Base-by-base conservation (phyloP, 495 filamentous ascomycete genomes). In the Xylaria acuta region DNA sequence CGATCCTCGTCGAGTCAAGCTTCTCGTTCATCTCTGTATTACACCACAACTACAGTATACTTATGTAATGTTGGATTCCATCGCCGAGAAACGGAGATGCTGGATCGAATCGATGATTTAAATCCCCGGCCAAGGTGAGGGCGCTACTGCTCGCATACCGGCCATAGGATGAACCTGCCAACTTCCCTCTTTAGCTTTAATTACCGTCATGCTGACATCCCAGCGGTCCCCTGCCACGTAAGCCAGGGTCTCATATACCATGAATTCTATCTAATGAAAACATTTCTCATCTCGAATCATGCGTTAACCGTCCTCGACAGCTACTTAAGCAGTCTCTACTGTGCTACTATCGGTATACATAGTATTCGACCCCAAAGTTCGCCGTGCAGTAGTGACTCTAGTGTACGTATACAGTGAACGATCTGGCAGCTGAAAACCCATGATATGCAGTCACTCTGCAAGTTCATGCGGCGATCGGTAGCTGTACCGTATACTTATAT, bases 131-230 rank as follows among this genome's bases (percentile, higher is more conserved):
- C 32, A 40, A 64, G 32, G 58, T 5, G 34, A 63, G 38, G 22
- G 36, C 59, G 36, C 60, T 25, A 25, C 60, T 63, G 38, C 27
- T 27, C 20, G 34, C 20, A 38, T 60, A 60, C 32, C 20, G 32
- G 32, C 18, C 53, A 12, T 14, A n/a, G 34, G 34, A 60, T 60
- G 58, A 38, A 16, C 1, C 38, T n/a, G 6, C 38, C 38, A 36
- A 38, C 38, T 43, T 45, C 32, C 41, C 36, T 38, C 22, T 53
- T 22, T 38, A 47, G 27, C 22, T 56, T 36, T 54, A 41, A 68
- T 68, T 43, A 68, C 65, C 65, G 25, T 68, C 49, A 68, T 68
- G 65, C 65, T 43, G 16, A 58, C 51, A 43, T 67, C 30, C 64
- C 16, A 45, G 51, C 65, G 5, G 25, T 3, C 36, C 22, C 34